A percentile compares a stretch with the other conserved stretches of the same genome.
These are phyloP conservation scores for Dendrobium huoshanense DNA, from an alignment of 106 monocot species.

Conservation along the genomic window DNA sequence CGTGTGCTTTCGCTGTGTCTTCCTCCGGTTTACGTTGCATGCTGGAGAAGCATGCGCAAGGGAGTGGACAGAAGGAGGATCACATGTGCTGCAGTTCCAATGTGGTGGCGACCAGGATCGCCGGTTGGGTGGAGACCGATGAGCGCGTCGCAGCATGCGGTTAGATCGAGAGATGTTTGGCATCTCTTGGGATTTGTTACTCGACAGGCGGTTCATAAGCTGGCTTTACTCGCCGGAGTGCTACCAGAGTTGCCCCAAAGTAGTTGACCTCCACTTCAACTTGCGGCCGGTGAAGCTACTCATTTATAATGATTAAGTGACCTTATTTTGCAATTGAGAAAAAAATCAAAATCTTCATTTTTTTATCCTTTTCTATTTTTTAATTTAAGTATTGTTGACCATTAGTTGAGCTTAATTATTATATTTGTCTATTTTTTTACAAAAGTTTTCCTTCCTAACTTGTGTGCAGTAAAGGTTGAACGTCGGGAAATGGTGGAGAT, in stretches of 20 bases:
- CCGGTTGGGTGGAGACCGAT: slow-evolving; percentile 24
- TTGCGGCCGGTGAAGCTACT: slow-evolving; percentile 20
- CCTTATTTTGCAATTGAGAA: no score
- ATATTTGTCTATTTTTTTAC: no score
- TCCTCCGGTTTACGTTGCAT: slow-evolving; percentile 28
- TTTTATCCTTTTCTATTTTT: no score
- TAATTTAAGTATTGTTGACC: neutral
- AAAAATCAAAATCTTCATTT: no score
- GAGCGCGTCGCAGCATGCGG: slow-evolving; percentile 22
- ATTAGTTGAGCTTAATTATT: no score
- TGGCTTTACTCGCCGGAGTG: slow-evolving; percentile 22
- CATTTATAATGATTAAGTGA: no score
- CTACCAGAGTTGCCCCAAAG: slow-evolving; percentile 22
- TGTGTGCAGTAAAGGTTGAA: neutral
- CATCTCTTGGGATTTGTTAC: slow-evolving; percentile 16
- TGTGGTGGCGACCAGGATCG: slow-evolving; percentile 2
- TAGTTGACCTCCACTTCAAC: slow-evolving; percentile 28
- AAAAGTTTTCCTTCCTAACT: neutral
- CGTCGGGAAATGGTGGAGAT: neutral
- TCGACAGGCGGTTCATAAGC: slow-evolving; percentile 8
- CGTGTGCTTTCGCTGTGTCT: slow-evolving; percentile 37
- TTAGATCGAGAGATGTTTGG: slow-evolving; percentile 18
- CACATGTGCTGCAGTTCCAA: slow-evolving; percentile 13
- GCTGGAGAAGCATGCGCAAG: slow-evolving; percentile 25
- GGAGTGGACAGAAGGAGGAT: neutral